Evolutionary conservation across 345 rosid species (phyloP).

Genomic region (Aquilaria sinensis): DNA sequence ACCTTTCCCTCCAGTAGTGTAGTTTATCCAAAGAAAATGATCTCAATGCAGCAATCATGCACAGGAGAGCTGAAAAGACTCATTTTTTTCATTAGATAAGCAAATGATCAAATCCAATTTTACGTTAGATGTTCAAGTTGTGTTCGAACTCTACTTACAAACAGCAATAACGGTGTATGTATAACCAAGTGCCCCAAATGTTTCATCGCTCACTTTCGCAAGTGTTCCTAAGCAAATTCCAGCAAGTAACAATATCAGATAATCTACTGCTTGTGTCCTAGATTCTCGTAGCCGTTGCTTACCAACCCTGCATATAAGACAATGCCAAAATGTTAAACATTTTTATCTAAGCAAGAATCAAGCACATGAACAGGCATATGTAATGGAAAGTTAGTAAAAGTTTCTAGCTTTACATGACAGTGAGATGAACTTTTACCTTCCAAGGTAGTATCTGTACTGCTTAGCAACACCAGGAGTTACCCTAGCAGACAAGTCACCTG

Average conservation of each 20-base stretch:
- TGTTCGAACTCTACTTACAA: constrained; percentile 47
- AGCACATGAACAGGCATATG: constrained; percentile 1
- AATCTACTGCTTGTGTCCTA: constrained; percentile 88
- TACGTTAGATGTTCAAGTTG: background rate
- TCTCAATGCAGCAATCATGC: constrained; percentile 93
- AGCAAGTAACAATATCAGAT: constrained; percentile 74
- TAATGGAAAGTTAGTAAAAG: background rate
- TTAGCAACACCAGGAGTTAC: constrained; percentile 52
- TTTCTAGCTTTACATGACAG: too few relatives aligned
- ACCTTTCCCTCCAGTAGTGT: constrained; percentile 92
- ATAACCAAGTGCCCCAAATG: constrained; percentile 86
- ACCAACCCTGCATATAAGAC: constrained; percentile 49
- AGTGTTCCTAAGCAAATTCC: constrained; percentile 98
- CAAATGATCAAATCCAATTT: constrained; percentile 1
- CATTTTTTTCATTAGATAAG: constrained; percentile 5
- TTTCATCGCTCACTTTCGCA: constrained; percentile 98
- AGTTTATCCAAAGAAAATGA: constrained; percentile 84
- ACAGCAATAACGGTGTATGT: constrained; percentile 93
- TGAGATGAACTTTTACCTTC: constrained; percentile 39
- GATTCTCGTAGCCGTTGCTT: constrained; percentile 95
- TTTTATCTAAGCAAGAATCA: background rate
- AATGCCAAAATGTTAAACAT: background rate
- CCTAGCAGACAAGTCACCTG: constrained; percentile 66
- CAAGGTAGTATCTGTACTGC: constrained; percentile 90
- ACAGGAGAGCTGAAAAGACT: constrained; percentile 69